Percentiles rank a stretch among this genome's conserved stretches.
These are phyloP conservation scores for Barnettozyma sucrosica DNA, from an alignment of 805 yeast genomes.

Conservation along the genomic window DNA sequence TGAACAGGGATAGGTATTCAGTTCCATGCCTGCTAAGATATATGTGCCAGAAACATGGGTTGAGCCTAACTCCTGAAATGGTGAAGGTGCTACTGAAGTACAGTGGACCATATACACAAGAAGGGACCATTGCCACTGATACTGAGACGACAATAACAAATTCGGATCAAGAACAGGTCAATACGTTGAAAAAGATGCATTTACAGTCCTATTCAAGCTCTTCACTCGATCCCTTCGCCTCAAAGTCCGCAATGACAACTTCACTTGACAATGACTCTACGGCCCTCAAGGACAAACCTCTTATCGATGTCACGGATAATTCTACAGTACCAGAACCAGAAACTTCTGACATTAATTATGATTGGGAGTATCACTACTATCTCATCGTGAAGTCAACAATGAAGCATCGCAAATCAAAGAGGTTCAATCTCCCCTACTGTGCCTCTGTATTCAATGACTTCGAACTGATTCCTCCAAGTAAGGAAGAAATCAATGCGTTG, in stretches of 20 bases:
- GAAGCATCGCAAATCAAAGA: neutral
- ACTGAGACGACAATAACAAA: neutral
- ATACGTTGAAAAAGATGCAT: neutral
- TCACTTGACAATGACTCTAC: neutral
- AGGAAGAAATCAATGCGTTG: neutral
- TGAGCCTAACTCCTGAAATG: slow-evolving; percentile 1
- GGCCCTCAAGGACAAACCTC: neutral
- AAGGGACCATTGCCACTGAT: neutral
- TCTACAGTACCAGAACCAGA: neutral
- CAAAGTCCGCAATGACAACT: neutral
- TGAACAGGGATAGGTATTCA: slow-evolving; percentile 14
- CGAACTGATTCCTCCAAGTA: slow-evolving; percentile 1
- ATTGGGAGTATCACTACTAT: slow-evolving; percentile 6
- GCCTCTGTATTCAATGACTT: slow-evolving; percentile 4
- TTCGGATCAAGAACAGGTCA: slow-evolving; percentile 3
- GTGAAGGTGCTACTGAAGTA: slow-evolving; percentile 1
- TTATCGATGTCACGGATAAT: neutral
- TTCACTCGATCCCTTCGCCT: slow-evolving; percentile 2
- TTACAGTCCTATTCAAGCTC: neutral
- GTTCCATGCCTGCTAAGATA: slow-evolving; percentile 21
- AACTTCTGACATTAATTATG: neutral
- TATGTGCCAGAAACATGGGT: slow-evolving; percentile 17
- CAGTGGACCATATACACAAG: neutral
- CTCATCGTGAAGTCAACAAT: slow-evolving; percentile 1
- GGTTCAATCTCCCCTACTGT: neutral